A percentile compares a stretch with the other conserved stretches of the same genome.
Conservation (phyloP, 352 stramenopile species). For the Elongisporangium anandrum region DNA sequence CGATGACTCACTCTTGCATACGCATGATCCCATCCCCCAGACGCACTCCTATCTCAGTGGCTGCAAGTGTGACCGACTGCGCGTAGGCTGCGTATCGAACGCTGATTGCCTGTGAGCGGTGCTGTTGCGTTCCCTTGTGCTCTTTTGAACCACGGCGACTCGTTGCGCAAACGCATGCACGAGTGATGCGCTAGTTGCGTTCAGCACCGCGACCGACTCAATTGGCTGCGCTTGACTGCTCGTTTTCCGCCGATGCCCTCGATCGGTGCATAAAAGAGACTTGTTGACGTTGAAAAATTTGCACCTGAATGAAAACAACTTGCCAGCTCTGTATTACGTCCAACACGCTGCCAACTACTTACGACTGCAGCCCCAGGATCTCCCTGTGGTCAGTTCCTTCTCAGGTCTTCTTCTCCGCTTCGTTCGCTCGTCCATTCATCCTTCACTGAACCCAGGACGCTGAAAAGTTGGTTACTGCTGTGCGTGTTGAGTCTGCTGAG, state of each 20-base stretch:
- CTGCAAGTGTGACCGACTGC: background rate
- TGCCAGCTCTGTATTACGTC: background rate
- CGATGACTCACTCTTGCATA: background rate
- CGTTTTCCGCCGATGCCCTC: background rate
- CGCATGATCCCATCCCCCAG: background rate
- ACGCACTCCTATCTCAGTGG: background rate
- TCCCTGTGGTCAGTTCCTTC: background rate
- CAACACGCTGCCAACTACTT: background rate
- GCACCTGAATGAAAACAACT: background rate
- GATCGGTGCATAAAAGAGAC: background rate
- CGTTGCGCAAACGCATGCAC: background rate
- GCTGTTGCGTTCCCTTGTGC: background rate
- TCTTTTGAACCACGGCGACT: background rate
- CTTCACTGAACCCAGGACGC: background rate
- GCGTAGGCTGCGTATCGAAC: background rate
- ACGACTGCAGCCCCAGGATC: background rate
- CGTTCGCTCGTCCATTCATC: background rate
- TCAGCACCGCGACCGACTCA: background rate
- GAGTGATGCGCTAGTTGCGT: background rate
- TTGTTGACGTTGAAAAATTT: background rate
- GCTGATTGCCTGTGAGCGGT: background rate
- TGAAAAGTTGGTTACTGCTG: constrained; percentile 1
- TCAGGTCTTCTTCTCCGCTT: background rate
- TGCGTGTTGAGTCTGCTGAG: constrained; percentile 35
- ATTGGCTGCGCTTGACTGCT: background rate